phyloP scores from a whole-genome alignment of 2,329 filamentous ascomycete species.

The Paecilomyces formosus region DNA sequence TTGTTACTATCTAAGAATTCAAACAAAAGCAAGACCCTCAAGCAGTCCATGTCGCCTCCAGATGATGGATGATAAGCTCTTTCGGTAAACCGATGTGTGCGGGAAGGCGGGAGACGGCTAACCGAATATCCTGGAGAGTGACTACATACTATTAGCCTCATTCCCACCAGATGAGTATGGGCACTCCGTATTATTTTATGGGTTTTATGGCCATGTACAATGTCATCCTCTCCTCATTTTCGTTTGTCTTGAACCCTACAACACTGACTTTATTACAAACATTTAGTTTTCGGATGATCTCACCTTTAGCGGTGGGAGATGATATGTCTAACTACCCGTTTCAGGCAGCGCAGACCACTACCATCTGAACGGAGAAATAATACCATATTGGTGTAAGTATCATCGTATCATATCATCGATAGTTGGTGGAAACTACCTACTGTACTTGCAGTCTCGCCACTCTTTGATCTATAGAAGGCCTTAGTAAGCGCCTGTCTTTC shows the following conservation, averaged over 20 bases:
- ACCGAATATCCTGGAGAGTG: background rate
- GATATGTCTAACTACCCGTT: background rate
- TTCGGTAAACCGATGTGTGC: background rate
- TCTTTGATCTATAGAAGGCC: background rate
- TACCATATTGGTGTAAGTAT: background rate
- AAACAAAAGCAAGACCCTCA: background rate
- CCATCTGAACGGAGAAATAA: too few species aligned
- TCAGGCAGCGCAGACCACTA: background rate
- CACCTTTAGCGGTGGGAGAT: background rate
- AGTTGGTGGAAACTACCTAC: background rate
- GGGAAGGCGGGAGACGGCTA: background rate
- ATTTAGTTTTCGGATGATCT: background rate
- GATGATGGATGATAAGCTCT: background rate
- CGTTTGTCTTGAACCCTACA: background rate
- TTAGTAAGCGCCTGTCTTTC: background rate
- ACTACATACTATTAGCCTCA: background rate
- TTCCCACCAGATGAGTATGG: background rate
- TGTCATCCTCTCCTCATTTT: background rate
- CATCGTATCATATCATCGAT: background rate
- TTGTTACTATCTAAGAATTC: background rate
- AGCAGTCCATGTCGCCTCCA: background rate
- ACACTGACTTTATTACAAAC: background rate
- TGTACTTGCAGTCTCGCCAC: background rate
- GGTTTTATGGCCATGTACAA: background rate
- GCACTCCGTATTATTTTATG: background rate